Evolutionary conservation across 345 rosid species (phyloP).

Genomic region (Bruguiera gymnorhiza): DNA sequence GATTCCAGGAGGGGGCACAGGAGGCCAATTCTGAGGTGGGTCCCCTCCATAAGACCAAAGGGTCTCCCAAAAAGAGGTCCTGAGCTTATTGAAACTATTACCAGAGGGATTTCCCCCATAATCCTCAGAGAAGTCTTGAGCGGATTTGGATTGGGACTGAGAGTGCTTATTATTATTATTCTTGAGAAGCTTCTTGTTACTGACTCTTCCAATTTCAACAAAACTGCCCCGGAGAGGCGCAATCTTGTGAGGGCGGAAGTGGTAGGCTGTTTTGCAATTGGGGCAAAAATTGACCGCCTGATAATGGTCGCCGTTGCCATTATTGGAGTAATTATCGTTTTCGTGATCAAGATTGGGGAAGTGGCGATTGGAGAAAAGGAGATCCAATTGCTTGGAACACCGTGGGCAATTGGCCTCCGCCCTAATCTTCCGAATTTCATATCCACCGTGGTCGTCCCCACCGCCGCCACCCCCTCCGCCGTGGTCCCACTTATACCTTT

Average conservation of each 20-base stretch:
- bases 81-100: conserved; percentile 30
- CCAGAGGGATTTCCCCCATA: background rate
- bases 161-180: background rate
- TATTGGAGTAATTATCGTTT: background rate
- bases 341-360: conserved; percentile 13
- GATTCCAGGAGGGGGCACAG: conserved; percentile 15
- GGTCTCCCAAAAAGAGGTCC: conserved; percentile 73
- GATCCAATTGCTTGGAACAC: conserved; percentile 81
- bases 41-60: conserved; percentile 64
- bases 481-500: conserved; percentile 71
- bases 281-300: conserved; percentile 84
- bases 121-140: conserved; percentile 17
- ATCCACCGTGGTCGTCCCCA: background rate
- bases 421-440: conserved; percentile 52
- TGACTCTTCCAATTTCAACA: conserved; percentile 63
- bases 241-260: conserved; percentile 56
- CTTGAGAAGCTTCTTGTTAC: conserved; percentile 18
- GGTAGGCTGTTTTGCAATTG: conserved; percentile 81
- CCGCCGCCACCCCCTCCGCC: conserved; percentile 37
- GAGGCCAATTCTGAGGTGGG: conserved; percentile 65
- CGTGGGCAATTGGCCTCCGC: conserved; percentile 95
- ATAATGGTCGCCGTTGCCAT: conserved; percentile 24
- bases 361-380: conserved; percentile 64
- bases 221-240: conserved; percentile 90
- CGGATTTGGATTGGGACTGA: background rate